Evolutionary conservation across 306 rosid species (phyloP), one percentile per base, ranked within the genome.

Genomic region (Canavalia gladiata): DNA sequence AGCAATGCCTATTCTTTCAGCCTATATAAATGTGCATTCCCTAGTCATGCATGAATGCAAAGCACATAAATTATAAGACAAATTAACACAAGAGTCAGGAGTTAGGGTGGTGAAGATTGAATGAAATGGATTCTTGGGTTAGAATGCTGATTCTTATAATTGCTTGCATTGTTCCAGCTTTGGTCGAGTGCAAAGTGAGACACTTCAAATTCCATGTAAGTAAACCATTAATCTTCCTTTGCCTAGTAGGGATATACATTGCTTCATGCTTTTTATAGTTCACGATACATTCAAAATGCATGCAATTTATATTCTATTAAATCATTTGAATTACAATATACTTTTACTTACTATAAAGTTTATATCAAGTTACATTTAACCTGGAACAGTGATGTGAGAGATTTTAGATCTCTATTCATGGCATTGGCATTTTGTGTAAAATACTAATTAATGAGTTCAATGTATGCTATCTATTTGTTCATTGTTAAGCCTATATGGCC

Each of bases 151-250:
- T 18, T 18, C 49, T 91, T 78, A 81, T 91, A 42, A 50, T 85
- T 76, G 81, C 78, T 6, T 91, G 88, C 86, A 59, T 91, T 84
- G 75, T 84, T 64, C 97, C 98, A 9, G 88, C 81, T 85, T 67
- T 90, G 65, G 91, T 94, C 28, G 88, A 94, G 58, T 89, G 91
- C 91, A 89, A 77, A 69, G 88, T 91, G 58, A 91, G 97, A 30
- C 86, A 90, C 49, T 94, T 87, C 89, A 90, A 79, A 70, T 91
- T 94, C 56, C 57, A 90, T 84, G 98, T 94, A 83, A 91, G 98
- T 82, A 41, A 41, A 9, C 4, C 57, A n/a, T 58, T n/a, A 18
- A 18, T 18, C 55, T 41, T 78, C 33, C 13, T 7, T 31, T 0
- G n/a, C 13, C 18, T 63, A 11, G n/a, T 13, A 70, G n/a, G 71